These are phyloP conservation scores for Trichoderma virens DNA, from an alignment of 495 filamentous ascomycete genomes.

Conservation along the genomic window DNA sequence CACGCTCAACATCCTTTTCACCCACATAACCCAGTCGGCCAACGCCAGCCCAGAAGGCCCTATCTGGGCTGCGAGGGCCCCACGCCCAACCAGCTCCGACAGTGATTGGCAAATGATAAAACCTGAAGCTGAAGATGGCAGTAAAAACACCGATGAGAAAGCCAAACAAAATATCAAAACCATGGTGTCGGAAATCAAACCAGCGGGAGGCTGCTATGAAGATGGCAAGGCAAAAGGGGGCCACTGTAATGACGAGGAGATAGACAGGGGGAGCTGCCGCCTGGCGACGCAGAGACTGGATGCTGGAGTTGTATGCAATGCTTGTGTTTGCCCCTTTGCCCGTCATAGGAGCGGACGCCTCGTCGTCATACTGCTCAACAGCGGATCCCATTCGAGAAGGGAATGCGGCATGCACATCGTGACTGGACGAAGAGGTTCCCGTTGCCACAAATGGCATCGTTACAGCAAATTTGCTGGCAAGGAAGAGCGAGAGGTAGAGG, in stretches of 20 bases:
- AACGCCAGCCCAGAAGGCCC: conserved; percentile 54
- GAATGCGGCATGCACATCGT: conserved; percentile 35
- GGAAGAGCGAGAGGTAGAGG: conserved; percentile 68
- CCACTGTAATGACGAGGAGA: conserved; percentile 59
- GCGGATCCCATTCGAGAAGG: conserved; percentile 33
- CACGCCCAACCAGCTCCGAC: conserved; percentile 52
- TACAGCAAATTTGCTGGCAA: conserved; percentile 55
- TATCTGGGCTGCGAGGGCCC: conserved; percentile 44
- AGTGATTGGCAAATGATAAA: conserved; percentile 58
- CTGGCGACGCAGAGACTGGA: conserved; percentile 43
- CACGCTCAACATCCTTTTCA: conserved; percentile 1
- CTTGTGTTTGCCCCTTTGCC: neutral
- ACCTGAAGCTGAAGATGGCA: conserved; percentile 45
- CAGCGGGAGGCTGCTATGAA: conserved; percentile 53
- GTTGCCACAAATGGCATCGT: conserved; percentile 51
- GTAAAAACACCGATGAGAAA: conserved; percentile 51
- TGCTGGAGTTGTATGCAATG: neutral
- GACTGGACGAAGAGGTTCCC: conserved; percentile 22
- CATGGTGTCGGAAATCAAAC: conserved; percentile 82
- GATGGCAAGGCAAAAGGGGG: conserved; percentile 49
- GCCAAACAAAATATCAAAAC: conserved; percentile 81
- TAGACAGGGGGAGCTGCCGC: conserved; percentile 63
- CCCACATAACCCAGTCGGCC: conserved; percentile 47
- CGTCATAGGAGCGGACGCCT: neutral
- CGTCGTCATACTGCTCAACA: neutral